Percentiles rank a stretch among this genome's conserved stretches.
Conservation (phyloP, 257 asterid species). For the Datura wrightii region DNA sequence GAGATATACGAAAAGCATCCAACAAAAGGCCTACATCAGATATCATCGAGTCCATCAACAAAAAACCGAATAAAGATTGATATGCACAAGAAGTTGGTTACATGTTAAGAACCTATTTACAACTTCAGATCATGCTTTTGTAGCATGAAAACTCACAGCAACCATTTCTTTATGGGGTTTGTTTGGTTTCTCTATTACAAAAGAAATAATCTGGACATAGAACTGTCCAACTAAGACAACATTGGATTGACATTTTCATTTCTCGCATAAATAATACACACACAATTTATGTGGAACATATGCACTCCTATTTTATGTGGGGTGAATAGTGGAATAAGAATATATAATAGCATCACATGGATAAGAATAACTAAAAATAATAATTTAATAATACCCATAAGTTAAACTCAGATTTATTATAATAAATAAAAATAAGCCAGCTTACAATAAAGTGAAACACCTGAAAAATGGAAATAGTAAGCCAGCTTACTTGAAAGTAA, state of each 20-base stretch:
- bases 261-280: neutral
- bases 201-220: neutral
- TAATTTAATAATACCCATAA: no score
- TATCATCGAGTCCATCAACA: neutral
- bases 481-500: no score
- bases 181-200: neutral
- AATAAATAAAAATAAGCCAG: no score
- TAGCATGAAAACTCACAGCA: slow-evolving; percentile 8
- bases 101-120: neutral
- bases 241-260: neutral
- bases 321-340: no score
- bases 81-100: neutral
- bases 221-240: neutral
- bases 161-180: neutral
- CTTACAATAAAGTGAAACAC: no score
- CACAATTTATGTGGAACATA: neutral
- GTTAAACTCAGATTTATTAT: no score
- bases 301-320: neutral
- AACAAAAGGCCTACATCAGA: neutral
- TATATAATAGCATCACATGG: no score
- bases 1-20: neutral
- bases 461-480: no score
- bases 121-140: neutral
- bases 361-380: no score
- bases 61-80: neutral